Conservation (phyloP, 257 asterid genomes). For the Solanum pennellii region DNA sequence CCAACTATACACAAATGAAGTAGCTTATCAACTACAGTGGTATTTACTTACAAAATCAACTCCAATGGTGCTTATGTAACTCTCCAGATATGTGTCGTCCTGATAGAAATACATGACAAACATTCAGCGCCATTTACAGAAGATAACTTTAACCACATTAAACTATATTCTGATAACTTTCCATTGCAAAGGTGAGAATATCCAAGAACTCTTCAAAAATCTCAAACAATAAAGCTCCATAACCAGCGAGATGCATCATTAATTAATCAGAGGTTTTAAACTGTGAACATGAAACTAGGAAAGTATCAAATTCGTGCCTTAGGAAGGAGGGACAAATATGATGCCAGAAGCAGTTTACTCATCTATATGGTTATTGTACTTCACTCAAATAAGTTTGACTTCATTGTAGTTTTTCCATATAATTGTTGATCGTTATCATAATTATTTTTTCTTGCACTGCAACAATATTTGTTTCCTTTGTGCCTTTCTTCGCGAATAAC, state of each 20-base stretch:
- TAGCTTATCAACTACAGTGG: not conserved
- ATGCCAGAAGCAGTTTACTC: not conserved
- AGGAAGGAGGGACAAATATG: not conserved
- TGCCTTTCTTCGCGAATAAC: not conserved
- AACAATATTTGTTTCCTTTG: not conserved
- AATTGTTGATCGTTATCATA: not conserved
- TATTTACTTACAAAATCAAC: constrained; percentile 43
- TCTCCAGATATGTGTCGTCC: constrained; percentile 57
- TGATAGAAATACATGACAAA: constrained; percentile 8
- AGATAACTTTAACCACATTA: not conserved
- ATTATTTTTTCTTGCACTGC: not conserved
- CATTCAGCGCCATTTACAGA: not conserved
- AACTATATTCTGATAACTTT: not conserved
- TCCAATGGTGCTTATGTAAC: constrained; percentile 61
- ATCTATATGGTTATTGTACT: not conserved
- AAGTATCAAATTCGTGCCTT: not conserved
- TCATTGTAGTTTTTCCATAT: not conserved
- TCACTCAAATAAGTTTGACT: not conserved
- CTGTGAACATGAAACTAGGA: not conserved
- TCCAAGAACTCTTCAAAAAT: not conserved
- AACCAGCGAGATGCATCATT: not conserved
- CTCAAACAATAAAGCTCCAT: not conserved
- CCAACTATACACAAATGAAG: not conserved
- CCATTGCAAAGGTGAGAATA: not conserved
- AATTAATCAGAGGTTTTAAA: not conserved